Conservation (phyloP, 176 grass and related monocot species). For the Rhynchospora tenuis region DNA sequence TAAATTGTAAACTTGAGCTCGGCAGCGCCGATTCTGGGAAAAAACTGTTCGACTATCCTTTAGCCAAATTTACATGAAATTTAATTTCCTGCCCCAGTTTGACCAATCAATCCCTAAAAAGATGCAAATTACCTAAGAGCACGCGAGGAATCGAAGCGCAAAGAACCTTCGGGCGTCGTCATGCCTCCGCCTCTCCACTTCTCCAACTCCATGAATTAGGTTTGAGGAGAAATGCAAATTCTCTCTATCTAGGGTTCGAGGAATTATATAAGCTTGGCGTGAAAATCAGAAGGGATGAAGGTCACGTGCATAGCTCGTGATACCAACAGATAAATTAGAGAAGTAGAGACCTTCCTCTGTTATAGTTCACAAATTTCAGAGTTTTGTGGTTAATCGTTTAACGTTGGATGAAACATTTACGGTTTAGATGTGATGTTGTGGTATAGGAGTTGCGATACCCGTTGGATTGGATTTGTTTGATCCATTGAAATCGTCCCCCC, state of each 20-base stretch:
- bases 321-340: background rate
- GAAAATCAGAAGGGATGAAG: background rate
- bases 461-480: too few relatives aligned
- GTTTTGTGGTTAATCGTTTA: too few relatives aligned
- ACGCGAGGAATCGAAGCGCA: conserved; percentile 62
- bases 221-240: background rate
- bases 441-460: too few relatives aligned
- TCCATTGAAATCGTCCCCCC: too few relatives aligned
- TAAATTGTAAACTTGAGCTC: background rate
- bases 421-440: too few relatives aligned
- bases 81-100: background rate
- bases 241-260: background rate
- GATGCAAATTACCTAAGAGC: conserved; percentile 42
- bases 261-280: conserved; percentile 1
- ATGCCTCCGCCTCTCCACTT: background rate
- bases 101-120: background rate
- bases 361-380: too few relatives aligned
- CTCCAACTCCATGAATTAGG: background rate
- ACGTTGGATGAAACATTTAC: too few relatives aligned
- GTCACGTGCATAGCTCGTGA: conserved; percentile 15
- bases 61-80: background rate
- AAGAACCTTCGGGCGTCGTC: conserved; percentile 9
- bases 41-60: background rate
- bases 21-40: background rate
- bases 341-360: too few relatives aligned